phyloP scores from a whole-genome alignment of 805 yeast species.

The Vanderwaltozyma polyspora region DNA sequence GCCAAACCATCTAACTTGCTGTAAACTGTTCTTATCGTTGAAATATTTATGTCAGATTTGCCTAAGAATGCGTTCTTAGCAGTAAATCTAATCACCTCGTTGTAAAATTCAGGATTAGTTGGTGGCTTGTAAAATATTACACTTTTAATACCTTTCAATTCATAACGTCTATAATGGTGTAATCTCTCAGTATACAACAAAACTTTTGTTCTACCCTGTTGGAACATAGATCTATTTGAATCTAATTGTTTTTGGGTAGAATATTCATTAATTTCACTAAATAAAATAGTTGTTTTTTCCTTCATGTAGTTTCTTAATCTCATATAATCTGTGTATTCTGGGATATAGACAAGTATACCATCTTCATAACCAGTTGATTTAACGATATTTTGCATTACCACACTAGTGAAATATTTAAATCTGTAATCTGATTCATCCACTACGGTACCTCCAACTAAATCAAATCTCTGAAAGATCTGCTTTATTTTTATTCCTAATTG shows the following conservation, averaged over 20 bases:
- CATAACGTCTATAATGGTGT: conserved; percentile 83
- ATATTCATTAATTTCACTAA: conserved; percentile 76
- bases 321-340: conserved; percentile 77
- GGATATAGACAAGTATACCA: conserved; percentile 73
- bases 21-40: conserved; percentile 50
- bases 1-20: conserved; percentile 71
- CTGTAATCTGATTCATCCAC: conserved; percentile 69
- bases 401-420: conserved; percentile 67
- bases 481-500: conserved; percentile 54
- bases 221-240: conserved; percentile 59
- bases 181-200: conserved; percentile 88
- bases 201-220: conserved; percentile 49
- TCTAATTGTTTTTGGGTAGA: conserved; percentile 60
- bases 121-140: conserved; percentile 79
- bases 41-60: conserved; percentile 43
- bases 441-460: conserved; percentile 35
- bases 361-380: conserved; percentile 49
- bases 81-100: conserved; percentile 60
- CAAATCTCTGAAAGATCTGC: conserved; percentile 65
- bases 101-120: conserved; percentile 70
- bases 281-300: conserved; percentile 49
- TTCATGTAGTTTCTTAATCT: conserved; percentile 55
- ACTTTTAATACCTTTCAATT: conserved; percentile 73
- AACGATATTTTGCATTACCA: conserved; percentile 58
- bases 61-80: conserved; percentile 44